Percentiles rank a stretch among this genome's conserved stretches.
Evolutionary conservation across 176 grass and related monocot species (phyloP).

Genomic region (Musa schizocarpa): DNA sequence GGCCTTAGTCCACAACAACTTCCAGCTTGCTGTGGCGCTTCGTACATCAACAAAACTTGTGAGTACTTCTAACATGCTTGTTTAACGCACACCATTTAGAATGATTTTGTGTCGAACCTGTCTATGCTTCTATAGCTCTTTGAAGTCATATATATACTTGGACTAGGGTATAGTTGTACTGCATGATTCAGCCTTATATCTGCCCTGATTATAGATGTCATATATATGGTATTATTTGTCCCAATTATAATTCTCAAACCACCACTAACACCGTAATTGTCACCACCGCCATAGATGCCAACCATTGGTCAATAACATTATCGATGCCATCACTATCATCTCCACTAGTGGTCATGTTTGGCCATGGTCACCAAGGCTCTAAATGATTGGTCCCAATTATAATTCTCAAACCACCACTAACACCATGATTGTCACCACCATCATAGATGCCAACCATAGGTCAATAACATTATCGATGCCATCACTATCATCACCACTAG

Average conservation of each 20-base stretch:
- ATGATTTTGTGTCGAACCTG: no score
- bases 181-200: not conserved
- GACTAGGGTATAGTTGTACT: not conserved
- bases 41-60: conserved; percentile 89
- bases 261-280: no score
- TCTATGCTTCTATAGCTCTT: not conserved
- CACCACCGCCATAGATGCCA: no score
- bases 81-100: not conserved
- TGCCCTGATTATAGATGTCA: not conserved
- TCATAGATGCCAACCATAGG: no score
- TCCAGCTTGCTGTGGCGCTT: conserved; percentile 79
- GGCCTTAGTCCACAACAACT: conserved; percentile 63
- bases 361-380: no score
- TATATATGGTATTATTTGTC: no score
- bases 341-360: not conserved
- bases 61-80: conserved; percentile 16
- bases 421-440: no score
- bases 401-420: no score
- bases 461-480: not conserved
- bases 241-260: no score
- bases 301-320: not conserved
- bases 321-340: not conserved
- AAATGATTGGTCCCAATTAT: no score
- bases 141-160: not conserved
- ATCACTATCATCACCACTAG: not conserved